Percentiles rank a stretch among this genome's conserved stretches.
These are phyloP conservation scores for Sporobolus alterniflorus DNA, from an alignment of 202 grass and related monocot species.

Conservation along the genomic window DNA sequence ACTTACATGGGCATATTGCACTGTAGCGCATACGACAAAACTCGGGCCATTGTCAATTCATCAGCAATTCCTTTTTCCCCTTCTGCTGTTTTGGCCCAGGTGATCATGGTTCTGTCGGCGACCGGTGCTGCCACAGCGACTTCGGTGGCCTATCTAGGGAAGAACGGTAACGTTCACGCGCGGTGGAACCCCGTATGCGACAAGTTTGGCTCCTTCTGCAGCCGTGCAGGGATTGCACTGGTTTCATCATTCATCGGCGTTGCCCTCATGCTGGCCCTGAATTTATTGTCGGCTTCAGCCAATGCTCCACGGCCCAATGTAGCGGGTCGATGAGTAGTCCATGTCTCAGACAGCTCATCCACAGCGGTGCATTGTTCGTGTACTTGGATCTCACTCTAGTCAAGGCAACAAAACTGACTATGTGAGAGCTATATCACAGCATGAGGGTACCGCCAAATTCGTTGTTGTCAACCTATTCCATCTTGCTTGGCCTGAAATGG, in stretches of 20 bases:
- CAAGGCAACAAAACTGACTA: constrained; percentile 1
- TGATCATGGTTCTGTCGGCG: constrained; percentile 61
- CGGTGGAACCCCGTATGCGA: constrained; percentile 88
- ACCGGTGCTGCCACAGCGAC: constrained; percentile 57
- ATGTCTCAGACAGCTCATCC: constrained; percentile 41
- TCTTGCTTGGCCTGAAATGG: constrained; percentile 52
- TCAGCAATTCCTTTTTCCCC: neutral
- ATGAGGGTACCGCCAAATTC: constrained; percentile 19
- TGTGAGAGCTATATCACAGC: constrained; percentile 33
- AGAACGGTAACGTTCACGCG: constrained; percentile 76
- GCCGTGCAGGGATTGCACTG: constrained; percentile 58
- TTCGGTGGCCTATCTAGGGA: constrained; percentile 75
- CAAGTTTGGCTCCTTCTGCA: constrained; percentile 78
- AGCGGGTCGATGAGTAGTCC: constrained; percentile 40
- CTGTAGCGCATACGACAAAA: constrained; percentile 31
- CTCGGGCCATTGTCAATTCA: neutral
- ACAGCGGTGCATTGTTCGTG: constrained; percentile 29
- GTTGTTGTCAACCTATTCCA: constrained; percentile 5
- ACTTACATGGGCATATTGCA: neutral
- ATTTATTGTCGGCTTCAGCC: constrained; percentile 44
- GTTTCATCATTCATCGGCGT: constrained; percentile 58
- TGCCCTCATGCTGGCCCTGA: constrained; percentile 55
- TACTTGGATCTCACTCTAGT: constrained; percentile 27
- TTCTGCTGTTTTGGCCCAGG: constrained; percentile 48
- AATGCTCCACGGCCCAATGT: constrained; percentile 24